These are phyloP conservation scores for Trichosporon sp. DNA, from an alignment of 1,284 basidiomycete genomes.

Conservation along the genomic window DNA sequence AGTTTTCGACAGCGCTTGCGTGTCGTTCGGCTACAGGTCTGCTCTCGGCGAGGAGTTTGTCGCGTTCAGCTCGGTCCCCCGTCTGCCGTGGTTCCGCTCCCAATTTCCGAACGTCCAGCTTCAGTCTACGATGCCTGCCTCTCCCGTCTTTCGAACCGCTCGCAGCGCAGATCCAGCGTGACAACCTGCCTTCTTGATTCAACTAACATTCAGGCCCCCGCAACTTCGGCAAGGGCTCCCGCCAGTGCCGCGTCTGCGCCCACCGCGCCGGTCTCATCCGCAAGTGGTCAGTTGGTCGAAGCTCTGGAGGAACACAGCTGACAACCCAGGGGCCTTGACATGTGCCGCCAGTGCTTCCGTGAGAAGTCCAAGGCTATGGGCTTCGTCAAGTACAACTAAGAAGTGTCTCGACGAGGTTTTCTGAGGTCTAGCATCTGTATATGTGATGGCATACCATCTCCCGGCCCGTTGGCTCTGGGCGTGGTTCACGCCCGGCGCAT, in stretches of 20 bases:
- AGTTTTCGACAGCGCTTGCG: constrained; percentile 1
- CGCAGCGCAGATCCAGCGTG: not conserved
- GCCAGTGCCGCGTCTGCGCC: constrained; percentile 93
- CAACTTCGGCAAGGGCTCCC: constrained; percentile 92
- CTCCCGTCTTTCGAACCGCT: not conserved
- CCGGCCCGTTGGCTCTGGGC: constrained; percentile 10
- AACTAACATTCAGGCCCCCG: constrained; percentile 65
- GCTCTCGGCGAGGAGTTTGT: not conserved
- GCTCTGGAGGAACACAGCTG: constrained; percentile 27
- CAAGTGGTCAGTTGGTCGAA: constrained; percentile 25
- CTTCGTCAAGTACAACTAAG: constrained; percentile 69
- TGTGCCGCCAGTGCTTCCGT: constrained; percentile 97
- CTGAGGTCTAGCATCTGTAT: constrained; percentile 30
- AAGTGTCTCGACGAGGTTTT: constrained; percentile 24
- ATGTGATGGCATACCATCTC: constrained; percentile 33
- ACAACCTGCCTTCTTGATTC: not conserved
- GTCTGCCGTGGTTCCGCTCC: not conserved
- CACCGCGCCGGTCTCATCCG: constrained; percentile 95
- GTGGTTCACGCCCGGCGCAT: not conserved
- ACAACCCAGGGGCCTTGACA: constrained; percentile 70
- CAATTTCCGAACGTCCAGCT: too few species aligned
- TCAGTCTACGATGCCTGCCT: too few species aligned
- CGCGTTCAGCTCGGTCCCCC: not conserved
- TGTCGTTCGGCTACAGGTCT: not conserved
- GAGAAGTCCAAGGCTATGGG: constrained; percentile 89